Evolutionary conservation across 2,329 filamentous ascomycete species (phyloP).

Genomic region (Blumeria graminis): DNA sequence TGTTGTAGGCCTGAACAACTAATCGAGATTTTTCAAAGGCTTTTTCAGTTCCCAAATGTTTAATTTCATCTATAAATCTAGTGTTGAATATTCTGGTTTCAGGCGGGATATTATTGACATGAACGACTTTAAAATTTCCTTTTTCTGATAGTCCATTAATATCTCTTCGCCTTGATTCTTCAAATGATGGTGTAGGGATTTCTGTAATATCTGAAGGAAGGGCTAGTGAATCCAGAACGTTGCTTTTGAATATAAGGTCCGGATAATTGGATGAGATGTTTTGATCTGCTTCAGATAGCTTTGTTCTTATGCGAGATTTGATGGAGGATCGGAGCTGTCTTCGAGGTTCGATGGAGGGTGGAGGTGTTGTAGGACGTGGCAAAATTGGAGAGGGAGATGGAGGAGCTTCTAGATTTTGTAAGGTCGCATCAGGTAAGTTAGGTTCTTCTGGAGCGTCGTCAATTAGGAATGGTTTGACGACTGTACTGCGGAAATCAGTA

Average conservation of each 20-base stretch:
- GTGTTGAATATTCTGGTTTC: neutral
- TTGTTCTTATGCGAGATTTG: neutral
- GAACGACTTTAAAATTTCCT: neutral
- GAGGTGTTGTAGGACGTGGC: neutral
- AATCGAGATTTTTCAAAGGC: neutral
- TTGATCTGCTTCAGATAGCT: neutral
- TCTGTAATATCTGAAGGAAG: neutral
- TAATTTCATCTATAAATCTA: neutral
- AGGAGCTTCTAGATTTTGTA: too few relatives aligned
- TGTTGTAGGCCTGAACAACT: too few relatives aligned
- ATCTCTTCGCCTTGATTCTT: neutral
- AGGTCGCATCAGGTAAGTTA: too few relatives aligned
- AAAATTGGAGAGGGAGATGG: too few relatives aligned
- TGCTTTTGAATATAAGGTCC: neutral
- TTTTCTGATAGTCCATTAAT: constrained; percentile 2
- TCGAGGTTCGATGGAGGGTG: neutral
- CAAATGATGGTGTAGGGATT: neutral
- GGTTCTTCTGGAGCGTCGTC: too few relatives aligned
- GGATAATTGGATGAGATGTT: too few relatives aligned
- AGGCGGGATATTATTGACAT: neutral
- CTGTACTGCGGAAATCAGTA: too few relatives aligned
- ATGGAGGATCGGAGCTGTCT: neutral
- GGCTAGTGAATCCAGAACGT: neutral
- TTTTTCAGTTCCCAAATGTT: neutral
- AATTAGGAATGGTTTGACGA: too few relatives aligned